phyloP scores from a whole-genome alignment of 495 filamentous ascomycete species.

The Podospora pseudocomata region DNA sequence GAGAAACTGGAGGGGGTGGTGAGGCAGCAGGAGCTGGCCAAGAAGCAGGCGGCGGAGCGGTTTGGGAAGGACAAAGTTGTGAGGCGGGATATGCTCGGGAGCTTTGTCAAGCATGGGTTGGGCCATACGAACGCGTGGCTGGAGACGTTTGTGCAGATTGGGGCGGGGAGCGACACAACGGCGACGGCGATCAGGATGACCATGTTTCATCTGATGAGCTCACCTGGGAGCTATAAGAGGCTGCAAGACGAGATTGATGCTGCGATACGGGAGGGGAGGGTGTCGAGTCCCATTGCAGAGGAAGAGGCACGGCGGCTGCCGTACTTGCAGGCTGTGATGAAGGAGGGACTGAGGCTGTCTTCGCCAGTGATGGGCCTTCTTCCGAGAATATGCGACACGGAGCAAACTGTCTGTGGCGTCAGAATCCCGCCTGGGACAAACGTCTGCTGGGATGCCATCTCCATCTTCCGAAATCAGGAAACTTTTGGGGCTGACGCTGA shows the following conservation, averaged over 20 bases:
- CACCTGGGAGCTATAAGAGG: slow-evolving; percentile 43
- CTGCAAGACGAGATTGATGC: slow-evolving; percentile 57
- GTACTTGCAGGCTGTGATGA: slow-evolving; percentile 49
- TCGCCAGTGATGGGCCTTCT: slow-evolving; percentile 37
- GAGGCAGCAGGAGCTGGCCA: slow-evolving; percentile 30
- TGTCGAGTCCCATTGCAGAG: slow-evolving; percentile 35
- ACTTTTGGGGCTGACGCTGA: slow-evolving; percentile 41
- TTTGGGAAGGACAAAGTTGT: slow-evolving; percentile 14
- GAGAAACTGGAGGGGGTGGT: slow-evolving; percentile 45
- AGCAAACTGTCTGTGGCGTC: slow-evolving; percentile 40
- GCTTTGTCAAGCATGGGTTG: slow-evolving; percentile 33
- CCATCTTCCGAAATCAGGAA: slow-evolving; percentile 28
- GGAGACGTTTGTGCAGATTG: slow-evolving; percentile 42
- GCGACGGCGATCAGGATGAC: slow-evolving; percentile 55
- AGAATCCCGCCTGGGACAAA: slow-evolving; percentile 48
- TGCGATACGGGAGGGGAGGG: slow-evolving; percentile 31
- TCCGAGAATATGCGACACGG: slow-evolving; percentile 50
- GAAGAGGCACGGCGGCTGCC: slow-evolving; percentile 42
- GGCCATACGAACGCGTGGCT: slow-evolving; percentile 27
- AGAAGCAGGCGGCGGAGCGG: slow-evolving; percentile 33
- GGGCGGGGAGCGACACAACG: slow-evolving; percentile 64
- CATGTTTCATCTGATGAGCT: slow-evolving; percentile 50
- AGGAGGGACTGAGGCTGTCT: slow-evolving; percentile 48
- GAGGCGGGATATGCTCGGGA: slow-evolving; percentile 36
- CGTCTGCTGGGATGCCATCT: slow-evolving; percentile 47